Percentiles rank a stretch among this genome's conserved stretches.
Conservation (phyloP, 192 early-diverging fungal species). For the Ramicandelaber brevisporus region DNA sequence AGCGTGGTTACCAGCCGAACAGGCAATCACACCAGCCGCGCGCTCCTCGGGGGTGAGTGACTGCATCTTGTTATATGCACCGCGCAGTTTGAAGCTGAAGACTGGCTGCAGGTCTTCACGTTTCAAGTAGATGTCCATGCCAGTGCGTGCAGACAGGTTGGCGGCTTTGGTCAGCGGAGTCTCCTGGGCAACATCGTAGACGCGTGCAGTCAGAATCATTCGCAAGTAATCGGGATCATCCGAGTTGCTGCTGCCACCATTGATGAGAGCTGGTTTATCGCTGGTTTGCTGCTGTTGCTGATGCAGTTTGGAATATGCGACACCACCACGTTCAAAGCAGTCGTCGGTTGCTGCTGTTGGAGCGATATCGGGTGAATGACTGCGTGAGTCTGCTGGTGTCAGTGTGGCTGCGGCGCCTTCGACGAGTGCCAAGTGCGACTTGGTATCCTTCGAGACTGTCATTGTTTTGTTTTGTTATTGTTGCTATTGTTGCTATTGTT, state of each 20-base stretch:
- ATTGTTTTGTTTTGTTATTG: too few relatives aligned
- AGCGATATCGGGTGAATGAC: too few relatives aligned
- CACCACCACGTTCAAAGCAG: too few relatives aligned
- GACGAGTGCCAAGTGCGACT: too few relatives aligned
- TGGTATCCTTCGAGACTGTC: too few relatives aligned
- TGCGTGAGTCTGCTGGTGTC: too few relatives aligned
- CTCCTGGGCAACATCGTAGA: constrained; percentile 84
- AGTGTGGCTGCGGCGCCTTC: too few relatives aligned
- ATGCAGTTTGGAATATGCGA: too few relatives aligned
- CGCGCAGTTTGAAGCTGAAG: constrained; percentile 95
- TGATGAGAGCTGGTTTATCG: too few relatives aligned
- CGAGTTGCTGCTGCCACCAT: background rate
- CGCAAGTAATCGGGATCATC: constrained; percentile 63
- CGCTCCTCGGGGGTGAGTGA: constrained; percentile 57
- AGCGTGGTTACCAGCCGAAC: constrained; percentile 96
- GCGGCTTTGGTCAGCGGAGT: constrained; percentile 64
- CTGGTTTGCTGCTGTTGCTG: too few relatives aligned
- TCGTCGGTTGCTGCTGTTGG: too few relatives aligned
- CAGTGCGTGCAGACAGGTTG: constrained; percentile 47
- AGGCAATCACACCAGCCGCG: constrained; percentile 72
- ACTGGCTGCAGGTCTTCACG: constrained; percentile 93
- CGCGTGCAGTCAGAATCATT: constrained; percentile 76
- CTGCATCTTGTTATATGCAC: constrained; percentile 83
- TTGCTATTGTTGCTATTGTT: too few relatives aligned
- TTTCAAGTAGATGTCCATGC: constrained; percentile 59